phyloP scores from a whole-genome alignment of 805 yeast species.

The Kodamaea laetipori region DNA sequence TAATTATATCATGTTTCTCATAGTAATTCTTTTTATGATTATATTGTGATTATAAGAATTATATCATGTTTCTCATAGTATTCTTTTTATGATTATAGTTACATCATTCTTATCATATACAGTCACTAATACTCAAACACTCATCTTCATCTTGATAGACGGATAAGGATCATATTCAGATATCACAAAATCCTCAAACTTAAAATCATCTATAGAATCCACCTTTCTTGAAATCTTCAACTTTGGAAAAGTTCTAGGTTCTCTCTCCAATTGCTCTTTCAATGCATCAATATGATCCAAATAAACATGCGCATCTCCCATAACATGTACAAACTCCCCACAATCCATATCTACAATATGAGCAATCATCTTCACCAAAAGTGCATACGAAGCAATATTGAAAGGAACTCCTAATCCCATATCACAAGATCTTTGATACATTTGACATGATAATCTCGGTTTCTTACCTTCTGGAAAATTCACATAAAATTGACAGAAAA shows the following conservation, averaged over 20 bases:
- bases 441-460: slow-evolving; percentile 79
- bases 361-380: slow-evolving; percentile 92
- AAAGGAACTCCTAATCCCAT: slow-evolving; percentile 99
- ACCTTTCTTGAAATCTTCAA: slow-evolving; percentile 54
- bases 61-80: no score
- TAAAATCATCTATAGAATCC: slow-evolving; percentile 78
- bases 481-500: slow-evolving; percentile 93
- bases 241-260: slow-evolving; percentile 80
- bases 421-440: slow-evolving; percentile 98
- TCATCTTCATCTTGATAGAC: slow-evolving; percentile 93
- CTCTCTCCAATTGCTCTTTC: slow-evolving; percentile 72
- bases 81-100: no score
- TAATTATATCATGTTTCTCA: no score
- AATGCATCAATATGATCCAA: slow-evolving; percentile 91
- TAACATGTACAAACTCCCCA: slow-evolving; percentile 91
- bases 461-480: slow-evolving; percentile 64
- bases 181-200: slow-evolving; percentile 84
- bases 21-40: no score
- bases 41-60: no score
- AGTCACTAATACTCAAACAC: slow-evolving; percentile 76
- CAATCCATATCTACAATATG: slow-evolving; percentile 93
- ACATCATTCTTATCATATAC: no score
- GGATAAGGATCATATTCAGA: slow-evolving; percentile 77
- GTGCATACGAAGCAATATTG: slow-evolving; percentile 94
- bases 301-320: slow-evolving; percentile 98